A percentile compares a stretch with the other conserved stretches of the same genome.
Conservation (phyloP, 2,329 filamentous ascomycete species). For the Aureobasidium vineae region DNA sequence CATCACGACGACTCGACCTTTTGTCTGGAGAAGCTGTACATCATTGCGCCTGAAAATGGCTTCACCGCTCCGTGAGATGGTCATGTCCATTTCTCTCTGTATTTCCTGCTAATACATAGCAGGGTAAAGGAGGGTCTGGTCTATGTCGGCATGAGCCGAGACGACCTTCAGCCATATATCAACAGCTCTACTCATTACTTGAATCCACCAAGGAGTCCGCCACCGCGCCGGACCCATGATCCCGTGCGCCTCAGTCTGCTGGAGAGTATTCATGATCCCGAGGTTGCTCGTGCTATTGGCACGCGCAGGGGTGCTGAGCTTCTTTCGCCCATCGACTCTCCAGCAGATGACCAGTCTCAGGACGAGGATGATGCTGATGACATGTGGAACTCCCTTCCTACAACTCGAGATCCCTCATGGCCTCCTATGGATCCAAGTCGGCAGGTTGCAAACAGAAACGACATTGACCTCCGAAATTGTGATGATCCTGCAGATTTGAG, state of each 20-base stretch:
- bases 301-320: conserved; percentile 18
- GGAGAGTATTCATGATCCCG: conserved; percentile 31
- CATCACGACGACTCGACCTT: conserved; percentile 81
- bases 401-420: conserved; percentile 22
- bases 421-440: conserved; percentile 26
- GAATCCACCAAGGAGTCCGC: conserved; percentile 24
- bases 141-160: conserved; percentile 81
- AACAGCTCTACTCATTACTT: conserved; percentile 45
- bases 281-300: conserved; percentile 24
- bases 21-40: conserved; percentile 78
- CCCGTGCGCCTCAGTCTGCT: conserved; percentile 30
- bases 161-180: conserved; percentile 63
- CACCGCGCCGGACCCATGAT: conserved; percentile 30
- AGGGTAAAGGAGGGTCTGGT: conserved; percentile 90
- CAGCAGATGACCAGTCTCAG: conserved; percentile 9
- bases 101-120: conserved; percentile 38
- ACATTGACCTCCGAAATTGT: conserved; percentile 8
- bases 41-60: conserved; percentile 76
- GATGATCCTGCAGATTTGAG: conserved; percentile 1
- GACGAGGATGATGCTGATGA: conserved; percentile 22
- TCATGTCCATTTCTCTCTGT: conserved; percentile 11
- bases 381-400: conserved; percentile 12
- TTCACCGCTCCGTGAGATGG: conserved; percentile 80
- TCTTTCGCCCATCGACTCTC: conserved; percentile 20
- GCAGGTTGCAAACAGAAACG: neutral